Base-by-base conservation (phyloP, 2,329 filamentous ascomycete genomes). In the Colletotrichum somersetense region DNA sequence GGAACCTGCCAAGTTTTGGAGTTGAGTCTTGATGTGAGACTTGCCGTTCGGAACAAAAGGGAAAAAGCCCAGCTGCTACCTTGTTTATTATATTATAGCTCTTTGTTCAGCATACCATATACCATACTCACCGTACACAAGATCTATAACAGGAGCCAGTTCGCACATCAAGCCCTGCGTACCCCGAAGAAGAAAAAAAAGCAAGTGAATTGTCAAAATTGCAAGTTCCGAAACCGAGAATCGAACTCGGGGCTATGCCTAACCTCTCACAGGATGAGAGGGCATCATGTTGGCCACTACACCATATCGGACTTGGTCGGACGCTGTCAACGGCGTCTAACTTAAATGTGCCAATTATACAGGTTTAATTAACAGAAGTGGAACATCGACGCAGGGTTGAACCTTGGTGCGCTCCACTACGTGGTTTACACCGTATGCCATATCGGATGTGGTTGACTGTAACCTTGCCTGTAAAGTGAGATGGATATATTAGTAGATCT, bases 211-310 rank as follows among this genome's bases (percentile, higher is more conserved):
- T 44, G 11, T 20, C 20, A 57, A 59, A 23, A 44, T 11, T 0
- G 2, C 1, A 1, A 18, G 26, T 71, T 71, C 64, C 68, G 64
- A 67, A 63, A 63, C 68, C 68, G 58, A 71, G 65, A 71, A 68
- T 71, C 65, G 56, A 71, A 71, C 65, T 68, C 68, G 68, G 68
- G 63, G 68, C 68, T 67, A 71, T 71, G 68, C 64, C 65, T 68
- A 68, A 46, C 68, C 58, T 68, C n/a, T 53, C 68, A 35, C 1
- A 1, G 8, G 30, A 64, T 71, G 69, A 71, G 64, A 71, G 69
- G 69, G 44, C 64, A 71, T 71, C 65, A 68, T 64, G 53, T 68
- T 68, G 58, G 65, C 66, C 69, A 72, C 69, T 72, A 68, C 64
- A 71, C 65, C 66, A 72, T 68, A 69, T 69, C 69, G 66, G 69